These are phyloP conservation scores for Gardenia jasminoides DNA, from an alignment of 257 asterid genomes.

Conservation along the genomic window DNA sequence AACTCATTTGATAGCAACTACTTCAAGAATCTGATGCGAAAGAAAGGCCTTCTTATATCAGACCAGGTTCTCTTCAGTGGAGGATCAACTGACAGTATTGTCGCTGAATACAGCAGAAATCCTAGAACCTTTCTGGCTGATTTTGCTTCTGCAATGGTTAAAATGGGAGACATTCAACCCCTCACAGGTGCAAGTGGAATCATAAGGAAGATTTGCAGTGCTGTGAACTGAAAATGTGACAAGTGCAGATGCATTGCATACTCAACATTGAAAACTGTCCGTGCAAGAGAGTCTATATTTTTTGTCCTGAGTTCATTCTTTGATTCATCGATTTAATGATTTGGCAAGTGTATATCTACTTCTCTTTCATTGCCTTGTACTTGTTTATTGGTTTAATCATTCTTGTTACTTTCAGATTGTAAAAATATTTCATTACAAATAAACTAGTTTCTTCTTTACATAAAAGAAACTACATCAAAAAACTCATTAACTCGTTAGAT, in stretches of 20 bases:
- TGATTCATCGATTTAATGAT: not conserved
- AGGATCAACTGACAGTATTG: constrained; percentile 19
- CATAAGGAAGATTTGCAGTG: constrained; percentile 29
- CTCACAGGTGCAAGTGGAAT: constrained; percentile 29
- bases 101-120: constrained; percentile 21
- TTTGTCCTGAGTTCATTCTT: not conserved
- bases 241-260: not conserved
- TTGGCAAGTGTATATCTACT: not conserved
- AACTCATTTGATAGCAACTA: not conserved
- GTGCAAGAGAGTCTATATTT: too few relatives aligned
- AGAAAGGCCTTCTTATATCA: constrained; percentile 27
- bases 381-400: too few relatives aligned
- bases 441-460: too few relatives aligned
- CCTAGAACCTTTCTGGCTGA: constrained; percentile 1
- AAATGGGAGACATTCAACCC: constrained; percentile 33
- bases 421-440: not conserved
- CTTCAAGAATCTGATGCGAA: constrained; percentile 22
- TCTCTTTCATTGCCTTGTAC: not conserved
- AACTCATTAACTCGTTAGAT: too few relatives aligned
- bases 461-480: too few relatives aligned
- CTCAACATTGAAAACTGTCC: not conserved
- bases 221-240: constrained; percentile 6
- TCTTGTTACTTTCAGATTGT: not conserved
- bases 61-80: constrained; percentile 33
- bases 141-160: constrained; percentile 30